Conservation (phyloP, 345 rosid species). For the Psidium friedrichsthalianum region DNA sequence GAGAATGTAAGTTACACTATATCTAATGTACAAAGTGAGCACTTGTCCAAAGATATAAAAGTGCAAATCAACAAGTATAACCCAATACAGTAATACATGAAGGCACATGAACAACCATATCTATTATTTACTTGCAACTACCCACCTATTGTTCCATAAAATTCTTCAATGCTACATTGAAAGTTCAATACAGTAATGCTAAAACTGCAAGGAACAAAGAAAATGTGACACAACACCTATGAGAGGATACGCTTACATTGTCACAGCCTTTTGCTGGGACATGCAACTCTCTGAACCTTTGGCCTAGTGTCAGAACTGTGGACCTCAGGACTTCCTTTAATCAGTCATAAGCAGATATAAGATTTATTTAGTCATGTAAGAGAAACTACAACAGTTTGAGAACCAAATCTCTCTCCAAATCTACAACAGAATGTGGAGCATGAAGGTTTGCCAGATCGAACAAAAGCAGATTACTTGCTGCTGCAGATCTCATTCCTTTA, state of each 20-base stretch:
- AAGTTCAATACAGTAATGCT: background rate
- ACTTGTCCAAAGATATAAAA: background rate
- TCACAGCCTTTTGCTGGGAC: background rate
- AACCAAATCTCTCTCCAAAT: background rate
- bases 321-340: background rate
- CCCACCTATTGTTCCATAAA: background rate
- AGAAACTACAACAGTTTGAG: background rate
- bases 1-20: background rate
- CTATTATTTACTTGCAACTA: background rate
- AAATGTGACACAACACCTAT: background rate
- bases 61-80: background rate
- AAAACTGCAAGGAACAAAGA: background rate
- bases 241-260: background rate
- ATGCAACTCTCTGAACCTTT: background rate
- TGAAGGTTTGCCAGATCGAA: background rate
- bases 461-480: background rate
- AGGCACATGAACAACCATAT: background rate
- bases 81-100: background rate
- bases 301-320: background rate
- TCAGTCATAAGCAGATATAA: background rate
- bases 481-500: constrained; percentile 32
- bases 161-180: background rate
- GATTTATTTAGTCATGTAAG: background rate
- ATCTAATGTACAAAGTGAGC: background rate
- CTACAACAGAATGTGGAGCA: background rate